phyloP scores from a whole-genome alignment of 2,329 filamentous ascomycete genomes.

The Alternaria conjuncta region DNA sequence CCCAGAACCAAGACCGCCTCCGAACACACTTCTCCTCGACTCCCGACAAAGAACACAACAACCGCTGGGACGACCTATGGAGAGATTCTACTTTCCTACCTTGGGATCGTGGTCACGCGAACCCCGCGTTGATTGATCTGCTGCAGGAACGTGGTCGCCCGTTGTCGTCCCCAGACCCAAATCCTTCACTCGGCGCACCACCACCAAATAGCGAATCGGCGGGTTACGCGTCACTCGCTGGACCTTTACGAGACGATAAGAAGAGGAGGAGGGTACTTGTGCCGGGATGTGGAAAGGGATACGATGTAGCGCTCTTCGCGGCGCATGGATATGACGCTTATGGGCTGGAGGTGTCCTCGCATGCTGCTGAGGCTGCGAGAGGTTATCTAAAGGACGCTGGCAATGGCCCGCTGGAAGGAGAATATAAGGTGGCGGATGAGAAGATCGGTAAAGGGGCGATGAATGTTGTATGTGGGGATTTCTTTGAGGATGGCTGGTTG shows the following conservation, averaged over 20 bases:
- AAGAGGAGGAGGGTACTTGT: slow-evolving; percentile 69
- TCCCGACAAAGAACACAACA: slow-evolving; percentile 47
- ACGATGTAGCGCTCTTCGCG: slow-evolving; percentile 78
- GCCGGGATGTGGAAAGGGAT: slow-evolving; percentile 81
- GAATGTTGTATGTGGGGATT: slow-evolving; percentile 68
- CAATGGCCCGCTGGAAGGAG: slow-evolving; percentile 46
- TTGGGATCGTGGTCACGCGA: slow-evolving; percentile 66
- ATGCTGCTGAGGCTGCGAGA: slow-evolving; percentile 56
- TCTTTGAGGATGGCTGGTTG: slow-evolving; percentile 68
- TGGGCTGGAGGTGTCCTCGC: slow-evolving; percentile 72
- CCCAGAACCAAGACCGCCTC: slow-evolving; percentile 46
- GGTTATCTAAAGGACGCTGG: slow-evolving; percentile 45
- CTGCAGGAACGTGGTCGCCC: slow-evolving; percentile 40
- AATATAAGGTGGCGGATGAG: slow-evolving; percentile 53
- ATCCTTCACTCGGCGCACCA: slow-evolving; percentile 30
- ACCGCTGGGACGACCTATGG: slow-evolving; percentile 15
- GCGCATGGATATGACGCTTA: slow-evolving; percentile 78
- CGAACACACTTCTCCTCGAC: slow-evolving; percentile 53
- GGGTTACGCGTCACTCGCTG: slow-evolving; percentile 12
- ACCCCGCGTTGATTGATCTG: slow-evolving; percentile 64
- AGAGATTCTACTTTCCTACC: slow-evolving; percentile 52
- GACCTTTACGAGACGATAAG: slow-evolving; percentile 23
- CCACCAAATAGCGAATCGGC: slow-evolving; percentile 3
- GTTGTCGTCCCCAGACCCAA: slow-evolving; percentile 12
- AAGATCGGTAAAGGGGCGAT: slow-evolving; percentile 58